Percentiles rank a stretch among this genome's conserved stretches.
Evolutionary conservation across 2,329 filamentous ascomycete genomes (phyloP).

Genomic region (Xylaria arbuscula): DNA sequence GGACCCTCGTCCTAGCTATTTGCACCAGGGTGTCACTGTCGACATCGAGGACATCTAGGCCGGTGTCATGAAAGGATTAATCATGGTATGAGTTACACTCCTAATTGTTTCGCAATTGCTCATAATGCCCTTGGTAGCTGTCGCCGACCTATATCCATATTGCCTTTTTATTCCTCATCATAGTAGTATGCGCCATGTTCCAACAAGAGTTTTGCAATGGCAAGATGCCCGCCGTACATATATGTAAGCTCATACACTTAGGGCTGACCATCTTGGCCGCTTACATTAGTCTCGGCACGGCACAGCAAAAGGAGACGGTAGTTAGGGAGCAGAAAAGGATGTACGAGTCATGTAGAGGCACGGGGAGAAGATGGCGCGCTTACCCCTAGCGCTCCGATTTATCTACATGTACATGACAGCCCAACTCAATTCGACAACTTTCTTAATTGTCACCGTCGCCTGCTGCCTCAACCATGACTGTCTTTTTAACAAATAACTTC

Average conservation of each 20-base stretch:
- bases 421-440: conserved; percentile 43
- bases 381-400: conserved; percentile 47
- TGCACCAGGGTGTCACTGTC: conserved; percentile 46
- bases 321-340: not conserved
- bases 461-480: conserved; percentile 46
- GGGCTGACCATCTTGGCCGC: conserved; percentile 40
- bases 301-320: not conserved
- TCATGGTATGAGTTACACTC: too few relatives aligned
- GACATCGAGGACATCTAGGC: conserved; percentile 43
- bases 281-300: not conserved
- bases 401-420: conserved; percentile 47
- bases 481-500: conserved; percentile 46
- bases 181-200: conserved; percentile 42
- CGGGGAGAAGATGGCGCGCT: conserved; percentile 16
- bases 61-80: conserved; percentile 36
- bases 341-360: not conserved
- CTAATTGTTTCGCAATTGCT: too few relatives aligned
- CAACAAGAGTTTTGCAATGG: conserved; percentile 43
- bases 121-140: too few relatives aligned
- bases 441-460: conserved; percentile 45
- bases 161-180: too few relatives aligned
- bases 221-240: conserved; percentile 46
- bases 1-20: conserved; percentile 44
- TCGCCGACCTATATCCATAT: too few relatives aligned
- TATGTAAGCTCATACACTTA: too few relatives aligned